Base-by-base conservation (phyloP, 768 basidiomycete species). In the Naganishia friedmannii region DNA sequence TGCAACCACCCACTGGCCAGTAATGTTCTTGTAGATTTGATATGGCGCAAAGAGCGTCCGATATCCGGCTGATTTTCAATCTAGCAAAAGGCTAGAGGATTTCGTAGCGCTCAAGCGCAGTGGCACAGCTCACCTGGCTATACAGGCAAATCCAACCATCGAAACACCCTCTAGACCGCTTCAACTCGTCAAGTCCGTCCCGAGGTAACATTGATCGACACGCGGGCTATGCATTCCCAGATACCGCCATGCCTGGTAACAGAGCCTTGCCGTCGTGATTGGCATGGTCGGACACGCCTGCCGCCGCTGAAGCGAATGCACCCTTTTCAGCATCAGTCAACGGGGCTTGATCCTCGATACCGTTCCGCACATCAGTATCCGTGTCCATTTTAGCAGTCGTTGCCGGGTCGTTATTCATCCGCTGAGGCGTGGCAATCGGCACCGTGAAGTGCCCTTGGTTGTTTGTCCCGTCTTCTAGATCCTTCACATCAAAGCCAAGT, bases 251-350 rank as follows among this genome's bases (percentile, higher is more conserved):
- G 21, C 60, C 60, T 21, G 54, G 70, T 34, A 72, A 23, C 7
- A 72, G 58, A 17, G 65, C 53, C 57, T 69, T 72, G 51, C 71
- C 71, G 8, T 63, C 71, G 45, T 67, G 48, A 56, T 72, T 72
- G 48, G 58, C 46, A 19, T 55, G 53, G 17, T 32, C 37, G 5
- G 67, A 58, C 7, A 72, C 67, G 9, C 71, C 71, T 4, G 71
- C 71, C 10, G 71, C 71, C 12, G 71, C 71, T 39, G 71, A 68
- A 32, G 71, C 71, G 42, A 67, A 72, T 12, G 67, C 60, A 8
- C 67, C 71, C 60, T 68, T 72, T 39, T 72, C 71, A 3, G 60
- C 67, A 37, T 67, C 67, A 17, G 67, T 68, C 51, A 65, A 56
- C 1, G 42, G 21, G 8, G 42, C 46, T 42, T 63, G 60, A 7